These are phyloP conservation scores for Heliamphora pulchella DNA, from an alignment of 179 eudicot species.

Conservation along the genomic window DNA sequence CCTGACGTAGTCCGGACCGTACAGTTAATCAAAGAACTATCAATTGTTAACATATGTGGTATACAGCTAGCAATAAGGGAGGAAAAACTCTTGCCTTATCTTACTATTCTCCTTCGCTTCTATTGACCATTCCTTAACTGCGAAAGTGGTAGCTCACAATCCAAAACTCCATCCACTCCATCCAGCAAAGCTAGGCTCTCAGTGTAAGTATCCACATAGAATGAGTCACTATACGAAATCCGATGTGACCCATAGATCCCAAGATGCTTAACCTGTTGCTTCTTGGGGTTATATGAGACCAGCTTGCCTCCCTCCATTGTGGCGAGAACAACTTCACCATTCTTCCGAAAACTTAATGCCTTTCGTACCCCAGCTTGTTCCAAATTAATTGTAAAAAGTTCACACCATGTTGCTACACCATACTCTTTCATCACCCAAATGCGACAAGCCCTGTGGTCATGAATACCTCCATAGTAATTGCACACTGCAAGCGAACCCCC, in stretches of 20 bases:
- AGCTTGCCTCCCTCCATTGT: background rate
- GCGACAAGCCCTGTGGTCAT: background rate
- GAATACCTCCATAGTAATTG: background rate
- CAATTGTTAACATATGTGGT: background rate
- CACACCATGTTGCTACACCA: conserved; percentile 24
- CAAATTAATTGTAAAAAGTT: background rate
- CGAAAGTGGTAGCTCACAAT: background rate
- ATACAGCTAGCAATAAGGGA: background rate
- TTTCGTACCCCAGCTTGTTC: background rate
- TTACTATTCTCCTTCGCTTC: background rate
- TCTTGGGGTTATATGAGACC: background rate
- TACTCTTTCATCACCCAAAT: conserved; percentile 30
- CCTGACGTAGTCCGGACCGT: background rate
- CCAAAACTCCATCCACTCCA: background rate
- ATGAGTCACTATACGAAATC: background rate
- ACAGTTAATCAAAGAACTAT: background rate
- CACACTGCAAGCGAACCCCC: conserved; percentile 7
- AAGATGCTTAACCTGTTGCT: background rate
- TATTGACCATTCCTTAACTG: background rate
- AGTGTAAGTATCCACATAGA: background rate
- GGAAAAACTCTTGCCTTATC: background rate
- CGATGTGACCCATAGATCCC: conserved; percentile 1
- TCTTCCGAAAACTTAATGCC: conserved; percentile 9
- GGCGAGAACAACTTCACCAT: conserved; percentile 14
- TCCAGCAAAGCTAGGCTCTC: background rate